Conservation (phyloP, 2,329 filamentous ascomycete species). For the Sporothrix euskadiensis region DNA sequence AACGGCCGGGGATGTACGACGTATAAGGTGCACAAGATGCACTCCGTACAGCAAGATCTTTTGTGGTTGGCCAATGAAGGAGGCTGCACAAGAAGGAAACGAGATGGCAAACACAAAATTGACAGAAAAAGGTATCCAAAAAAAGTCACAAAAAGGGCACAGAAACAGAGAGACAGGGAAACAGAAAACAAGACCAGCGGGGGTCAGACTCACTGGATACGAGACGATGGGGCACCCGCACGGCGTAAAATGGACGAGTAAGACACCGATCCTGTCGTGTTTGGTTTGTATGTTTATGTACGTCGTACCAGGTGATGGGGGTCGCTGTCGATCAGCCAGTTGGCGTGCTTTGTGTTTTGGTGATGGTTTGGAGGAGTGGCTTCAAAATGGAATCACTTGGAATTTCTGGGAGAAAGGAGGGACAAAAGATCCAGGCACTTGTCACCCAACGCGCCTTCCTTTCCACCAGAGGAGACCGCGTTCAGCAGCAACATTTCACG, state of each 20-base stretch:
- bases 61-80: not conserved
- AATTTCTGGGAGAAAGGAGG: not conserved
- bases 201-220: conserved; percentile 13
- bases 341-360: not conserved
- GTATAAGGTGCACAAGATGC: not conserved
- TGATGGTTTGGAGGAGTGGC: not conserved
- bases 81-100: not conserved
- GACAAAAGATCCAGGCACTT: not conserved
- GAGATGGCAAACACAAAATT: not conserved
- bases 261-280: conserved; percentile 2
- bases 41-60: not conserved
- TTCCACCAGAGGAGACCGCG: not conserved
- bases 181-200: not conserved
- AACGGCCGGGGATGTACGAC: not conserved
- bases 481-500: not conserved
- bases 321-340: conserved; percentile 5
- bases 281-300: not conserved
- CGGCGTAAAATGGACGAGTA: not conserved
- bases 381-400: not conserved
- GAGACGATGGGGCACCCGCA: not conserved
- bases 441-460: conserved; percentile 2
- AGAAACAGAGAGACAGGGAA: not conserved
- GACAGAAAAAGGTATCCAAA: not conserved
- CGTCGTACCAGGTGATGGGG: not conserved
- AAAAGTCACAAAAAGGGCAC: not conserved